Base-by-base conservation (phyloP, 106 monocot species). In the Iris macrosiphon region DNA sequence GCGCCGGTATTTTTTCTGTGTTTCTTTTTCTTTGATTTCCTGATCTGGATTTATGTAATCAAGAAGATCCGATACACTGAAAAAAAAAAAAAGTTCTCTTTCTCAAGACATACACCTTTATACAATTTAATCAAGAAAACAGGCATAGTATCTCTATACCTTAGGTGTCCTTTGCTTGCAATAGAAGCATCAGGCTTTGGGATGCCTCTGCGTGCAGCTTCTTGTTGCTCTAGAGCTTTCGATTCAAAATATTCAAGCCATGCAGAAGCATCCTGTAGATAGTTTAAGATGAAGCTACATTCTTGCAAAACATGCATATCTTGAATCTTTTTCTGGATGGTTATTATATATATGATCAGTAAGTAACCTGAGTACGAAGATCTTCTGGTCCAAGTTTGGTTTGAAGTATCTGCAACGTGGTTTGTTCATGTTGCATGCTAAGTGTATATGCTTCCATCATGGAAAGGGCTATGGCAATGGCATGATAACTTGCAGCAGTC, bases 221-320 rank as follows among this genome's bases (percentile, higher is more conserved):
- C 95, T 66, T 89, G 95, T 61, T 96, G 89, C 45, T 96, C 95
- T 39, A 82, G 40, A 62, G 71, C 89, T 77, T 67, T 96, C 33
- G 89, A 89, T 59, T 96, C 95, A 74, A 96, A 96, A 74, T 89
- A 96, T 18, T 96, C 95, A 17, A 96, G 82, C 95, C 95, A 96
- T 40, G 85, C 85, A 58, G 77, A 82, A 48, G 95, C 85, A 85
- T 96, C 95, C 95, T 96, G 52, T 29, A 71, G 25, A 54, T 33
- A 19, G 21, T 38, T 31, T 11, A n/a, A 31, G 52, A 7, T 12
- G 22, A 35, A 62, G 23, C 22, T 26, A 38, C 27, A 9, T 44
- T 1, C 20, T 17, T 18, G 0, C 15, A 19, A 10, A 39, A 25
- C 12, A 22, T 21, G 24, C 8, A 58, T 7, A 21, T 55, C 15